phyloP scores from a whole-genome alignment of 2,329 filamentous ascomycete genomes.

The Clathrospora elynae region DNA sequence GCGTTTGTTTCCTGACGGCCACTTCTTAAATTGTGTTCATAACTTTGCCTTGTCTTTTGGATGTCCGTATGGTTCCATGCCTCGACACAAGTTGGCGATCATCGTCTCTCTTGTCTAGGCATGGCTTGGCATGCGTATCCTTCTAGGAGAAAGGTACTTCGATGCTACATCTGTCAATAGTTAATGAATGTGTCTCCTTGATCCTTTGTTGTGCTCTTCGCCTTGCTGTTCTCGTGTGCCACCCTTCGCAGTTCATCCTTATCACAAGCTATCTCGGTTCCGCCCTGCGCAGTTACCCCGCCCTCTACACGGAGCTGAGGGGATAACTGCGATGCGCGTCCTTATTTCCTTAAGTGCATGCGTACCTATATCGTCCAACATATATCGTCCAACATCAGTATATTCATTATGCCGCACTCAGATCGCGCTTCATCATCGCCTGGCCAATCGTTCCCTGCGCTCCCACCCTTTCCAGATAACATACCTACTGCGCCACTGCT shows the following conservation, averaged over 20 bases:
- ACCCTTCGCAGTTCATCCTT: neutral
- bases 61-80: conserved; percentile 24
- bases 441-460: conserved; percentile 30
- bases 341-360: neutral
- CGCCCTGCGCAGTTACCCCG: conserved; percentile 10
- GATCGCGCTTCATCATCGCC: conserved; percentile 21
- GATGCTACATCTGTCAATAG: conserved; percentile 46
- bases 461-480: conserved; percentile 52
- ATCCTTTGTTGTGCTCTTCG: no score
- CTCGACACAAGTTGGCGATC: conserved; percentile 22
- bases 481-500: conserved; percentile 50
- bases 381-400: neutral
- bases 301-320: conserved; percentile 6
- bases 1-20: conserved; percentile 43
- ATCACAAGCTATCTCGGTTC: neutral
- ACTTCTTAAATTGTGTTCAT: conserved; percentile 48
- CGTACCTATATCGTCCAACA: neutral
- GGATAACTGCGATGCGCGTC: no score
- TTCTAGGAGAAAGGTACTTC: conserved; percentile 35
- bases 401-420: conserved; percentile 30
- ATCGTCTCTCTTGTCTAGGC: conserved; percentile 21
- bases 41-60: conserved; percentile 39
- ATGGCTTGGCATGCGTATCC: conserved; percentile 27
- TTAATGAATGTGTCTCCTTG: conserved; percentile 43
- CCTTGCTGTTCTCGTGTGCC: no score